phyloP scores from a whole-genome alignment of 257 asterid species.

The Rubia yunnanensis region DNA sequence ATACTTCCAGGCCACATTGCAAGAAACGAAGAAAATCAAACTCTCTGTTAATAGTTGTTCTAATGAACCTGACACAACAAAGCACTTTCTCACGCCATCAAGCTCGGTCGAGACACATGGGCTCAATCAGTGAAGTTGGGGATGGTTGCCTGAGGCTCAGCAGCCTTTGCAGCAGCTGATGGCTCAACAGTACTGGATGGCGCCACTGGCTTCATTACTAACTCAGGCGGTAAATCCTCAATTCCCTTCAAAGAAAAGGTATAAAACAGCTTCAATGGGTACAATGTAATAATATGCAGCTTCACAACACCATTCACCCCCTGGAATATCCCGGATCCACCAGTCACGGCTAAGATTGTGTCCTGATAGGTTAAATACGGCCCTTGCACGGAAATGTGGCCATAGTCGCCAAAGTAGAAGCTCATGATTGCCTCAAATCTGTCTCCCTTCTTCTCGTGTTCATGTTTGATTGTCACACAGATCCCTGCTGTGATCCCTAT shows the following conservation, averaged over 20 bases:
- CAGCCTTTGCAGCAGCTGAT: constrained; percentile 49
- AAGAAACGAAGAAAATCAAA: too few relatives aligned
- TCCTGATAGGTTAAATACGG: constrained; percentile 45
- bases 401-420: constrained; percentile 60
- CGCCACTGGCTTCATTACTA: constrained; percentile 36
- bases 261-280: constrained; percentile 48
- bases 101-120: too few relatives aligned
- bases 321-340: constrained; percentile 54
- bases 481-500: constrained; percentile 51
- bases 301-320: constrained; percentile 51
- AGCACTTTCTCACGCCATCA: too few relatives aligned
- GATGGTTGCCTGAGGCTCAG: constrained; percentile 29
- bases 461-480: constrained; percentile 40
- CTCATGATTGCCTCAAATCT: constrained; percentile 52
- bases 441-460: constrained; percentile 44
- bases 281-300: constrained; percentile 41
- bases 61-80: too few relatives aligned
- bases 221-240: constrained; percentile 49
- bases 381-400: constrained; percentile 58
- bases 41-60: too few relatives aligned
- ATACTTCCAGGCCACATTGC: neutral
- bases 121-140: constrained; percentile 34
- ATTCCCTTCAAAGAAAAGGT: constrained; percentile 56
- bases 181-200: constrained; percentile 45
- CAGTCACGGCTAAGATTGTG: constrained; percentile 46